Base-by-base conservation (phyloP, 345 rosid species). In the Moringa oleifera region DNA sequence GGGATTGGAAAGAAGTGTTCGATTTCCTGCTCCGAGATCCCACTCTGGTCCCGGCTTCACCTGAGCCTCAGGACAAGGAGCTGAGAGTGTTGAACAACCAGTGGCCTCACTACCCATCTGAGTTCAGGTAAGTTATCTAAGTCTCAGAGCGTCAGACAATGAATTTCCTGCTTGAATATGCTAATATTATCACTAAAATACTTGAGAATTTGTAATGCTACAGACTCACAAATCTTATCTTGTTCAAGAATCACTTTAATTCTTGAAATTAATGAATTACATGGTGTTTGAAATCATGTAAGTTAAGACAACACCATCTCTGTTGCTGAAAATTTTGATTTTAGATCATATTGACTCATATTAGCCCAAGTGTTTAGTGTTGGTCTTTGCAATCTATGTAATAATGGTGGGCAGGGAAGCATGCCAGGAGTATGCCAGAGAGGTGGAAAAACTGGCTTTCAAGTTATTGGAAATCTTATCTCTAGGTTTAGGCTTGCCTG, bases 1-100 rank as follows among this genome's bases (percentile, higher is more conserved):
- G 82, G 73, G 88, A 82, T 60, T 87, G 82, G 88, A 83, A 78
- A 60, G 85, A 87, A 65, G 85, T 85, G 6, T 88, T 88, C 45
- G 89, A 88, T 69, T 49, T 80, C 46, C 70, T 70, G 54, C 58
- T 77, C 33, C 74, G 78, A 57, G 80, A 88, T 60, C 85, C 89
- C 0, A 77, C 79, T 18, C 6, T 77, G 16, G 15, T 85, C 25
- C 87, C 87, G 18, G 85, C 87, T 50, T 76, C 83, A 0, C 65
- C 58, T 17, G 71, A 75, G 9, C 81, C 66, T 24, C 62, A 76
- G 33, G 87, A 78, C 58, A 25, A 71, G 23, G 77, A 65, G 25
- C 57, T 83, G 31, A 67, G 61, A 24, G 69, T 58, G 20, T 74
- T 79, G 75, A 59, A 54, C 28, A 83, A 85, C 54, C 80, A 80